phyloP scores from a whole-genome alignment of 345 rosid species.

The Populus ilicifolia region DNA sequence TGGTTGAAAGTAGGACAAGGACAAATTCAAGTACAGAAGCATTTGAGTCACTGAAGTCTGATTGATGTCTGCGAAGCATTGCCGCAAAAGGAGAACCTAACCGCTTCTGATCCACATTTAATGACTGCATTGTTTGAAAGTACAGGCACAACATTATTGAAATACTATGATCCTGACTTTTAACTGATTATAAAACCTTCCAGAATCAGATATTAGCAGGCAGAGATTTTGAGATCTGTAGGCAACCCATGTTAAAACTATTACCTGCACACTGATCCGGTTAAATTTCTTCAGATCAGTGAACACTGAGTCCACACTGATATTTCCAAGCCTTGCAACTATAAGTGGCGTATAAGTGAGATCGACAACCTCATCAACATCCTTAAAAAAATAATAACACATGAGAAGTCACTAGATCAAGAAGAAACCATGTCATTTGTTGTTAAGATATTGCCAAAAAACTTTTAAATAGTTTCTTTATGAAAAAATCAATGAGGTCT shows the following conservation, averaged over 20 bases:
- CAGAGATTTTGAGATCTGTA: background rate
- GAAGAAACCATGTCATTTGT: slow-evolving; percentile 1
- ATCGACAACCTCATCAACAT: slow-evolving; percentile 40
- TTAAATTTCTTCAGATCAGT: slow-evolving; percentile 65
- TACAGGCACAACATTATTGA: slow-evolving; percentile 8
- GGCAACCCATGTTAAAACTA: background rate
- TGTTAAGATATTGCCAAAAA: background rate
- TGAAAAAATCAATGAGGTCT: background rate
- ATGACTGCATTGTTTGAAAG: slow-evolving; percentile 45
- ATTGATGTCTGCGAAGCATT: slow-evolving; percentile 74
- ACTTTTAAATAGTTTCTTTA: background rate
- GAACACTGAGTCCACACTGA: slow-evolving; percentile 54
- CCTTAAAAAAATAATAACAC: slow-evolving; percentile 43
- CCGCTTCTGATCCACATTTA: slow-evolving; percentile 75
- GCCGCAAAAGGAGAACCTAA: slow-evolving; percentile 79
- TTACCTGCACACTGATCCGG: slow-evolving; percentile 70
- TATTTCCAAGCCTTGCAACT: slow-evolving; percentile 55
- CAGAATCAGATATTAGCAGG: slow-evolving; percentile 4
- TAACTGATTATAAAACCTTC: background rate
- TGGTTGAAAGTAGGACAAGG: slow-evolving; percentile 52
- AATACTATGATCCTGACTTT: background rate
- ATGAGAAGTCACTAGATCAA: background rate
- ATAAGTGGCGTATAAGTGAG: slow-evolving; percentile 46
- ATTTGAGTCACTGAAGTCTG: slow-evolving; percentile 43
- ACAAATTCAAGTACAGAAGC: slow-evolving; percentile 49